phyloP scores from a whole-genome alignment of 1,284 basidiomycete species.

The Ceratobasidium papillatum region DNA sequence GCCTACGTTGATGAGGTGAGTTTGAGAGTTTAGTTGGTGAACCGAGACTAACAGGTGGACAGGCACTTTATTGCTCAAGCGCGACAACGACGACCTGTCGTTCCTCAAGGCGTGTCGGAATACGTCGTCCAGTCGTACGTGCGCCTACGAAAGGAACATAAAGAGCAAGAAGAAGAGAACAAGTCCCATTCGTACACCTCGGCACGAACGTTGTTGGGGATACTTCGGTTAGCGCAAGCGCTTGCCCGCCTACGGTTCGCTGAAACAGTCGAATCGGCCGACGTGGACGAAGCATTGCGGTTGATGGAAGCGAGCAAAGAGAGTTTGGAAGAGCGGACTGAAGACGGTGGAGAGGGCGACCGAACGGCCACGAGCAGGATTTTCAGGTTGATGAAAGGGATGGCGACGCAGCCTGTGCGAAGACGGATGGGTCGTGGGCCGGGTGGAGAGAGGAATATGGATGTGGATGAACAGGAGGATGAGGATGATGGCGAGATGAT shows the following conservation, averaged over 20 bases:
- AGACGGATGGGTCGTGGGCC: slow-evolving; percentile 70
- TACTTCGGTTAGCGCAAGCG: slow-evolving; percentile 94
- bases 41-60: slow-evolving; percentile 21
- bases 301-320: slow-evolving; percentile 97
- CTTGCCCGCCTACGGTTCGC: slow-evolving; percentile 91
- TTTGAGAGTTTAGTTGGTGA: slow-evolving; percentile 5
- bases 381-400: slow-evolving; percentile 88
- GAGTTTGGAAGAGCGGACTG: slow-evolving; percentile 81
- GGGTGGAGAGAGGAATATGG: slow-evolving; percentile 71
- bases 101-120: slow-evolving; percentile 86
- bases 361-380: slow-evolving; percentile 82
- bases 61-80: slow-evolving; percentile 97
- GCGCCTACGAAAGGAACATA: slow-evolving; percentile 89
- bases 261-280: slow-evolving; percentile 78
- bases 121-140: slow-evolving; percentile 98
- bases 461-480: slow-evolving; percentile 64
- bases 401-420: slow-evolving; percentile 63
- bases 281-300: slow-evolving; percentile 96
- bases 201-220: slow-evolving; percentile 94
- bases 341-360: slow-evolving; percentile 73
- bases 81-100: slow-evolving; percentile 87
- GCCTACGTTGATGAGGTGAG: slow-evolving; percentile 86
- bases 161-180: slow-evolving; percentile 89
- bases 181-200: slow-evolving; percentile 95
- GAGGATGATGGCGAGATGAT: slow-evolving; percentile 72